Percentiles rank a stretch among this genome's conserved stretches.
phyloP scores from a whole-genome alignment of 2,329 filamentous ascomycete genomes.

The Scedosporium dehoogii region DNA sequence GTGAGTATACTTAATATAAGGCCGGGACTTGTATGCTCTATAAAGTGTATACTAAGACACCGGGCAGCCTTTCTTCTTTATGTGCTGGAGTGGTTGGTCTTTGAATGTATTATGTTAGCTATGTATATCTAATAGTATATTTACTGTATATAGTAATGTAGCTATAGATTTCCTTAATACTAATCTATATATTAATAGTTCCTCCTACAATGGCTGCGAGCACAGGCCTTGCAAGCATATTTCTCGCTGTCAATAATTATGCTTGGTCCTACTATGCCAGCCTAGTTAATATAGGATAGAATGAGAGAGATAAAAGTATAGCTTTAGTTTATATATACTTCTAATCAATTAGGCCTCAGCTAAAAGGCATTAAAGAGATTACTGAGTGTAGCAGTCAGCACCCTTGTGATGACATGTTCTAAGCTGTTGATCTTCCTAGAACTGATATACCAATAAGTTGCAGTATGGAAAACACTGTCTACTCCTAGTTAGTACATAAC shows the following conservation, averaged over 20 bases:
- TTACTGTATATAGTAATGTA: neutral
- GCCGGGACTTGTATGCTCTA: constrained; percentile 88
- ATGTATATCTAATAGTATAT: neutral
- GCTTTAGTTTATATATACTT: too few relatives aligned
- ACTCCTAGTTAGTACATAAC: too few relatives aligned
- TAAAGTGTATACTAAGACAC: constrained; percentile 98
- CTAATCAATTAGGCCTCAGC: too few relatives aligned
- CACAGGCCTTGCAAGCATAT: constrained; percentile 95
- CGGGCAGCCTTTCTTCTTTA: constrained; percentile 94
- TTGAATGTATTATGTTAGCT: neutral
- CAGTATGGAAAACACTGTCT: too few relatives aligned
- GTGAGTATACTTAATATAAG: constrained; percentile 60
- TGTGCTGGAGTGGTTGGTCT: constrained; percentile 89
- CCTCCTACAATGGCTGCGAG: constrained; percentile 96
- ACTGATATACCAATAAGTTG: too few relatives aligned
- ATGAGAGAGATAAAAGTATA: neutral
- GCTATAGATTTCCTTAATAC: constrained; percentile 25
- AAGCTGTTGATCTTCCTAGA: too few relatives aligned
- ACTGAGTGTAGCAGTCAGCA: too few relatives aligned
- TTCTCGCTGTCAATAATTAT: constrained; percentile 95
- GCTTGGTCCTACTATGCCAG: constrained; percentile 11
- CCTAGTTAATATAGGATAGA: neutral
- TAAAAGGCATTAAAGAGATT: too few relatives aligned
- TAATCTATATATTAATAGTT: constrained; percentile 93
- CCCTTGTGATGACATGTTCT: too few relatives aligned